These are phyloP conservation scores for Diaporthe vaccinii DNA, from an alignment of 2,329 filamentous ascomycete species.

Conservation along the genomic window DNA sequence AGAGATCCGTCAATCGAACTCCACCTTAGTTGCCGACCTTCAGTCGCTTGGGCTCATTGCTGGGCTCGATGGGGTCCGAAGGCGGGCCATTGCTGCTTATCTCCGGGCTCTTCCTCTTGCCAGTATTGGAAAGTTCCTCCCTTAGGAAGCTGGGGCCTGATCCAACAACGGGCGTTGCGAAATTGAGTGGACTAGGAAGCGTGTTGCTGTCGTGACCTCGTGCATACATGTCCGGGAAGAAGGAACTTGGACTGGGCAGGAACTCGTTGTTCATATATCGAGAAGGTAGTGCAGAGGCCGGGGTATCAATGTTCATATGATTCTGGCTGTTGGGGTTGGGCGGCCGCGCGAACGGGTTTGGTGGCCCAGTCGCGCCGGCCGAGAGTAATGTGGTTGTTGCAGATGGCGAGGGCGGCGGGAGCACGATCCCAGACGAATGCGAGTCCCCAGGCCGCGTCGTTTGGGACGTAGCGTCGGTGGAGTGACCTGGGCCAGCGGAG, in stretches of 20 bases:
- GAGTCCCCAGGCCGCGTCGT: slow-evolving; percentile 65
- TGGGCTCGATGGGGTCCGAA: slow-evolving; percentile 57
- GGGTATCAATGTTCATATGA: slow-evolving; percentile 75
- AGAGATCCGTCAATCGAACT: neutral
- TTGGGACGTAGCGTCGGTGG: slow-evolving; percentile 70
- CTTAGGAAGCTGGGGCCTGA: slow-evolving; percentile 74
- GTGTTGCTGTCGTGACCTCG: slow-evolving; percentile 82
- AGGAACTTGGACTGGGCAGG: slow-evolving; percentile 89
- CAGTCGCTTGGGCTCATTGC: slow-evolving; percentile 65
- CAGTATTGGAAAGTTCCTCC: slow-evolving; percentile 60
- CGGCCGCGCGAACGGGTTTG: slow-evolving; percentile 94
- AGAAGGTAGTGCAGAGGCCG: slow-evolving; percentile 93
- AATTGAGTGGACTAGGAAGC: slow-evolving; percentile 91
- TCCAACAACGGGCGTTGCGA: slow-evolving; percentile 82
- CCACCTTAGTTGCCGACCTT: slow-evolving; percentile 61
- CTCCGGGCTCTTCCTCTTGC: slow-evolving; percentile 72
- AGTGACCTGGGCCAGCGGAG: slow-evolving; percentile 68
- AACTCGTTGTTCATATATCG: slow-evolving; percentile 91
- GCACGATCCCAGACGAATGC: slow-evolving; percentile 78
- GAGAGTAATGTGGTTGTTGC: slow-evolving; percentile 83
- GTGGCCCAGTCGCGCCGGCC: slow-evolving; percentile 90
- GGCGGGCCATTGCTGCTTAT: slow-evolving; percentile 55
- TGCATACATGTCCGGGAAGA: slow-evolving; percentile 93
- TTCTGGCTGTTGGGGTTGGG: slow-evolving; percentile 66
- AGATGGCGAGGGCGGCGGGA: slow-evolving; percentile 94